Conservation (phyloP, 108 stramenopile species). For the Cyclotella baltica region DNA sequence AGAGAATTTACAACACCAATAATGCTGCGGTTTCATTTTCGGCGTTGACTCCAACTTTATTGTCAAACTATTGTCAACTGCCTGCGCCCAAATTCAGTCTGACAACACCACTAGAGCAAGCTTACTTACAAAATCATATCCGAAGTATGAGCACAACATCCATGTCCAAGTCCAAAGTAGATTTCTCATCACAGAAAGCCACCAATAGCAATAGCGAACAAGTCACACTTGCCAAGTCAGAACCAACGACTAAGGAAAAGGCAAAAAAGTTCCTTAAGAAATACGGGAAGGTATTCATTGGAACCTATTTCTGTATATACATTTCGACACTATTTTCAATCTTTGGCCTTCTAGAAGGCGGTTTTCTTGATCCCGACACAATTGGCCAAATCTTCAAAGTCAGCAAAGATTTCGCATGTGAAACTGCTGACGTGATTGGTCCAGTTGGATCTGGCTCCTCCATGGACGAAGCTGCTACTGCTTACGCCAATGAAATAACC, state of each 20-base stretch:
- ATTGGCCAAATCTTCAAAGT: slow-evolving; percentile 53
- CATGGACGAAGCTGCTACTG: slow-evolving; percentile 55
- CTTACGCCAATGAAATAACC: slow-evolving; percentile 40
- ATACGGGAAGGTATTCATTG: slow-evolving; percentile 79
- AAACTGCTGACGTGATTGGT: slow-evolving; percentile 51
- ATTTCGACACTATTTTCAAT: slow-evolving; percentile 61
- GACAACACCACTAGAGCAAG: background rate
- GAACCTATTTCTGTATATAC: slow-evolving; percentile 76
- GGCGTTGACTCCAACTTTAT: background rate
- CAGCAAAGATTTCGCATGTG: slow-evolving; percentile 49
- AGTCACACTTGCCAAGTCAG: background rate
- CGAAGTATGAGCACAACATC: background rate
- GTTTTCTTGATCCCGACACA: slow-evolving; percentile 75
- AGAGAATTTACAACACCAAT: too few relatives aligned
- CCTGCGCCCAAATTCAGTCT: background rate
- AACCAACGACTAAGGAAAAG: slow-evolving; percentile 24
- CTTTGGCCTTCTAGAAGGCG: slow-evolving; percentile 73
- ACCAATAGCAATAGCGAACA: background rate
- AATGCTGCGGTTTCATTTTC: too few relatives aligned
- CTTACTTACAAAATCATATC: background rate
- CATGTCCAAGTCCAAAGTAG: background rate
- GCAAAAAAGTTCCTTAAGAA: slow-evolving; percentile 41
- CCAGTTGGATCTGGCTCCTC: slow-evolving; percentile 44
- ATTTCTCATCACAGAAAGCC: background rate
- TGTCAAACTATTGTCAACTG: background rate